Evolutionary conservation across 495 filamentous ascomycete genomes (phyloP), one percentile per base, ranked within the genome.

Genomic region (Delitschia confertaspora): DNA sequence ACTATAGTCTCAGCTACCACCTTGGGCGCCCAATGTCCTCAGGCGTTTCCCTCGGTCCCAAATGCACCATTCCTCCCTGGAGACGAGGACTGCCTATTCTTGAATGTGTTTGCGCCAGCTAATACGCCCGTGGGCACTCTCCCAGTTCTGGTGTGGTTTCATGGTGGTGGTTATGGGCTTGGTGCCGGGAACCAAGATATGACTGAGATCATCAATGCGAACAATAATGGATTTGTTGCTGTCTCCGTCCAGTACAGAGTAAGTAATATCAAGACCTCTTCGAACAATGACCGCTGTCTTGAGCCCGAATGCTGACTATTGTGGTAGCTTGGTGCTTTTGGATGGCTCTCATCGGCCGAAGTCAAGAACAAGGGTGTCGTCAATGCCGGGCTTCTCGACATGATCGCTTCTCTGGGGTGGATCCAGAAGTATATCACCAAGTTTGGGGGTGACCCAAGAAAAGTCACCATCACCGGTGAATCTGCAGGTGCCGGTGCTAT

Each of bases 31-130:
- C 30, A 17, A 10, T 49, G 45, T 26, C 45, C 45, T 6, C 38
- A 42, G 30, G 35, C 33, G 3, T 47, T 32, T 16, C 43, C 43
- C 7, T 21, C 42, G 3, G 32, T 36, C 2, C 42, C 29, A 27
- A 37, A 39, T 14, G 43, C 19, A 11, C 26, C 47, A 8, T 24
- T 11, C 19, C 13, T 39, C 4, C 42, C 45, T 9, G 48, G 42
- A 8, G 49, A 44, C 32, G 60, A 63, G 36, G 60, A 63, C 29
- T 63, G 60, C 47, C 27, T 63, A 18, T 59, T 63, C 34, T 38
- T 56, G 2, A 52, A 51, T 25, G 47, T 56, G 10, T 56, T 43
- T 31, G 38, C 47, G 9, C 48, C 53, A 4, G n/a, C 33, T 3
- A 35, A 1, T 19, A 42, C 22, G 25, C 29, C 21, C 3, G 4